Evolutionary conservation across 768 basidiomycete genomes (phyloP).

Genomic region (Pulveroboletus sp.): DNA sequence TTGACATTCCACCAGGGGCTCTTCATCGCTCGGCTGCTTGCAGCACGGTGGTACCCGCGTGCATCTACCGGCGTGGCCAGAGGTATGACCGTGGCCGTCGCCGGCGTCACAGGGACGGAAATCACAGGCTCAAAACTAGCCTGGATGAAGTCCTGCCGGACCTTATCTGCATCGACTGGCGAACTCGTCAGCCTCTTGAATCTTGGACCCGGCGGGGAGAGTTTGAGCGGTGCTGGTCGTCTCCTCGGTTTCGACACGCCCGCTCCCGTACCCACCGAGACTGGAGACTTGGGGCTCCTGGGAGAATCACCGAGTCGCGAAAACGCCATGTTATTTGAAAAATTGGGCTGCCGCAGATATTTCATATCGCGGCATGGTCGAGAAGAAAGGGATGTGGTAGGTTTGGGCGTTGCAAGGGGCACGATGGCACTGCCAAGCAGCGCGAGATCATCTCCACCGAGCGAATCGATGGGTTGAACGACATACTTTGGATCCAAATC

Average conservation of each 20-base stretch:
- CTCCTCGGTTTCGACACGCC: slow-evolving; percentile 27
- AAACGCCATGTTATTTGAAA: slow-evolving; percentile 32
- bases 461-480: slow-evolving; percentile 34
- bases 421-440: slow-evolving; percentile 26
- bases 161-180: slow-evolving; percentile 31
- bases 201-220: slow-evolving; percentile 30
- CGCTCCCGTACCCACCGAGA: no score
- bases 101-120: background rate
- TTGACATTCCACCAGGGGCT: slow-evolving; percentile 3
- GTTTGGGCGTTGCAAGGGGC: slow-evolving; percentile 28
- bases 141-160: slow-evolving; percentile 39
- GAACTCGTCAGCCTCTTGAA: slow-evolving; percentile 33
- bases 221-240: slow-evolving; percentile 41
- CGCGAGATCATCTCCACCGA: slow-evolving; percentile 34
- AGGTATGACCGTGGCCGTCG: background rate
- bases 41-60: background rate
- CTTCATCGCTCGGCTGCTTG: slow-evolving; percentile 4
- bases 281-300: slow-evolving; percentile 8
- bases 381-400: slow-evolving; percentile 31
- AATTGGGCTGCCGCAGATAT: slow-evolving; percentile 36
- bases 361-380: slow-evolving; percentile 33
- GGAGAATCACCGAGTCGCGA: slow-evolving; percentile 5
- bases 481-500: slow-evolving; percentile 49
- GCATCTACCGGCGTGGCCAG: background rate
- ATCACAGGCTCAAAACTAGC: slow-evolving; percentile 38